Percentiles rank a stretch among this genome's conserved stretches.
These are phyloP conservation scores for Leptodermis oblonga DNA, from an alignment of 257 asterid genomes.

Conservation along the genomic window DNA sequence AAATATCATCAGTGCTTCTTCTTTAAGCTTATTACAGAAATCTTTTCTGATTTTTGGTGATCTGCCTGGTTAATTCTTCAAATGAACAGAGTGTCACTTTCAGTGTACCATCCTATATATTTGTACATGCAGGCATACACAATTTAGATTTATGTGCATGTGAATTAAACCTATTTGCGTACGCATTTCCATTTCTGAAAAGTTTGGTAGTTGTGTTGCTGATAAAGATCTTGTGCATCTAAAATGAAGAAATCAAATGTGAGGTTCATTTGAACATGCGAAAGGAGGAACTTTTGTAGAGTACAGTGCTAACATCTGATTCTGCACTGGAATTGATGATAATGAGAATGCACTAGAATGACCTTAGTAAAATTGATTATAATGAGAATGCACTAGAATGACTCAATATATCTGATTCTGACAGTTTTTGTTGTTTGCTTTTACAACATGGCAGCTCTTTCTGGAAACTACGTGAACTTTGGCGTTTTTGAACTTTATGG, in stretches of 20 bases:
- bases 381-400: not conserved
- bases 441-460: slow-evolving; percentile 56
- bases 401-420: not conserved
- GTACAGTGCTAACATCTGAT: not conserved
- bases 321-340: not conserved
- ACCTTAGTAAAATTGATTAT: too few relatives aligned
- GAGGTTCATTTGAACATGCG: not conserved
- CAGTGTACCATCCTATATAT: too few relatives aligned
- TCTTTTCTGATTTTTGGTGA: not conserved
- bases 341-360: too few relatives aligned
- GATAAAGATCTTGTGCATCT: not conserved
- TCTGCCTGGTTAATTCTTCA: not conserved
- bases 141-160: not conserved
- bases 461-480: slow-evolving; percentile 94
- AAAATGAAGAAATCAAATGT: not conserved
- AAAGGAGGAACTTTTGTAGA: not conserved
- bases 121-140: too few relatives aligned
- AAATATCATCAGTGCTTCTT: not conserved
- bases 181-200: not conserved
- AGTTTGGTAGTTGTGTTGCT: not conserved
- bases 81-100: not conserved
- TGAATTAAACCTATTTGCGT: not conserved
- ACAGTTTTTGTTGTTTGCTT: slow-evolving; percentile 17
- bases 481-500: slow-evolving; percentile 98
- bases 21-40: not conserved